Percentiles rank a stretch among this genome's conserved stretches.
Evolutionary conservation across 164 flowering plant genomes (phyloP).

Genomic region (Berberis thunbergii): DNA sequence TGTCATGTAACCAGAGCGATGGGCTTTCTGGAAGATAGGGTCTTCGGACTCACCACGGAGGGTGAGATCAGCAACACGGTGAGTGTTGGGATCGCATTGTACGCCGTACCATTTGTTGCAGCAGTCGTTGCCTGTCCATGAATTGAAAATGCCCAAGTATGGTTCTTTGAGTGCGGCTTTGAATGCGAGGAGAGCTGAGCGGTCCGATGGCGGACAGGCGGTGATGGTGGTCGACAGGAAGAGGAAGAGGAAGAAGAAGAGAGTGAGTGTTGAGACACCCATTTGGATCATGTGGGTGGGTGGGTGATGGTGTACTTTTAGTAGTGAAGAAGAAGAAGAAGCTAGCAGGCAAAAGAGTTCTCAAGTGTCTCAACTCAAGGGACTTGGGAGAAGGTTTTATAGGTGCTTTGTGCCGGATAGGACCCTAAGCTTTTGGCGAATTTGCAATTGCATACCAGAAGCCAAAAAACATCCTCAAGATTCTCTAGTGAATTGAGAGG

Average conservation of each 20-base stretch:
- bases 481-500: too few relatives aligned
- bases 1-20: constrained; percentile 72
- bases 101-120: constrained; percentile 81
- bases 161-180: constrained; percentile 51
- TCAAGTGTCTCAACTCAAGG: too few relatives aligned
- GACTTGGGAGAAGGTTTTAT: too few relatives aligned
- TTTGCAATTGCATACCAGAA: too few relatives aligned
- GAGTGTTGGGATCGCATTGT: constrained; percentile 54
- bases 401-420: too few relatives aligned
- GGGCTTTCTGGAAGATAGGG: constrained; percentile 50
- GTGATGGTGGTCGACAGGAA: constrained; percentile 17
- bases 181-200: constrained; percentile 61
- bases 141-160: constrained; percentile 60
- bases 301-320: too few relatives aligned
- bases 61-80: constrained; percentile 64
- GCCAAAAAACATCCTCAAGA: too few relatives aligned
- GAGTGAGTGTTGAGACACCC: neutral
- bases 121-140: constrained; percentile 81
- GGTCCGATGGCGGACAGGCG: constrained; percentile 59
- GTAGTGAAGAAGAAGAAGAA: too few relatives aligned
- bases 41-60: constrained; percentile 90
- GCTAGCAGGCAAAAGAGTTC: too few relatives aligned
- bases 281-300: too few relatives aligned
- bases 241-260: constrained; percentile 4
- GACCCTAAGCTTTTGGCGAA: too few relatives aligned